Base-by-base conservation (phyloP, 1,284 basidiomycete genomes). In the Ceratobasidium sp. region DNA sequence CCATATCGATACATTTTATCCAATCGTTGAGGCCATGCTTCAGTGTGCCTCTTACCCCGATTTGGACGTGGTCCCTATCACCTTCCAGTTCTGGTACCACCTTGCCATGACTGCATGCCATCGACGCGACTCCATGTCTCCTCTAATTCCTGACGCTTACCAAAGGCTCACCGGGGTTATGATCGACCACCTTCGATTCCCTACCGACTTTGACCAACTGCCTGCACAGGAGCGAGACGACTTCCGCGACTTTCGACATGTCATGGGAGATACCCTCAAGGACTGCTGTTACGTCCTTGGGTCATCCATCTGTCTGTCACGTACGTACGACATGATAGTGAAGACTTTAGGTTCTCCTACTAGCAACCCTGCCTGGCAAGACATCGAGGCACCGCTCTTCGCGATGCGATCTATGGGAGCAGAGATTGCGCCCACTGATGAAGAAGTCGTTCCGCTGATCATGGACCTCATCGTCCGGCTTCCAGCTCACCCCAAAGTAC, bases 211-310 rank as follows among this genome's bases (percentile, higher is more conserved):
- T 17, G 83, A 86, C 28, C 84, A 89, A 35, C 85, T 97, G 80
- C 88, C 89, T 3, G 91, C 92, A 2, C 94, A 97, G 84, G 97
- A 98, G 83, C 89, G 92, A 11, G 98, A 99, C 79, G 93, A 94
- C 82, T 99, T 99, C 88, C 90, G 98, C 31, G 89, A 91, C 6
- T 99, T 99, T 88, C 89, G 98, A 75, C 98, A 99, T 86, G 91
- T 96, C 79, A 99, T 99, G 94, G 98, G 98, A 69, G 97, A 99
- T 83, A 99, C 98, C 4, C 89, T 99, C 80, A 99, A 99, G 85
- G 98, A 99, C 83, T 99, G 98, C 83, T 99, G 98, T 84, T 90
- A 93, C 79, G 96, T 99, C 47, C 89, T 99, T 47, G 94, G 96
- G 37, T 90, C 96, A 1, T 92, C 95, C 63, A 88, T 89, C 3